Evolutionary conservation across 805 yeast genomes (phyloP).

Genomic region (Wickerhamia fluorescens): DNA sequence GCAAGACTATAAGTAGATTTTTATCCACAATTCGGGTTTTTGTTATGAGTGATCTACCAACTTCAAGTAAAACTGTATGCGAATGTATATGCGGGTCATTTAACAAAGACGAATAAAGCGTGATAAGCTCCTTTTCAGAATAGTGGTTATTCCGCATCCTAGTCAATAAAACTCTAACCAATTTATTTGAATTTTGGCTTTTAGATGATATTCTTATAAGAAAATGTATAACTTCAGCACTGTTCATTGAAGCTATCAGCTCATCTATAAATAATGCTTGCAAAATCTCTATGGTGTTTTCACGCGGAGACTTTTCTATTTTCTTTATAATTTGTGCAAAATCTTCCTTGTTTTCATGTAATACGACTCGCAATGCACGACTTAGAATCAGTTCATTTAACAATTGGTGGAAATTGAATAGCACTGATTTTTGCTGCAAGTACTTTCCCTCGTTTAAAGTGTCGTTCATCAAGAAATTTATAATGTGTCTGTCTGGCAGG

Average conservation of each 20-base stretch:
- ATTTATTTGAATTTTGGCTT: too few relatives aligned
- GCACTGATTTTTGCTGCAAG: slow-evolving; percentile 2
- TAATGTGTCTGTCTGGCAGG: slow-evolving; percentile 6
- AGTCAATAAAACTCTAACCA: too few relatives aligned
- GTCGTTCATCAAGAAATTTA: slow-evolving; percentile 6
- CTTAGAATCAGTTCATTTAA: slow-evolving; percentile 5
- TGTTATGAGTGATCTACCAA: slow-evolving; percentile 6
- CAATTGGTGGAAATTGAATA: slow-evolving; percentile 1
- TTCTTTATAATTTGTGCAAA: too few relatives aligned
- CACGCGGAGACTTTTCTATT: too few relatives aligned
- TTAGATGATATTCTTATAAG: too few relatives aligned
- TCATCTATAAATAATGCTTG: too few relatives aligned
- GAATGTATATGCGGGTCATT: slow-evolving; percentile 2
- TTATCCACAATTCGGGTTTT: slow-evolving; percentile 7
- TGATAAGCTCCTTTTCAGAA: slow-evolving; percentile 1
- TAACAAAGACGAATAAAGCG: slow-evolving; percentile 2
- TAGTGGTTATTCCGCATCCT: neutral
- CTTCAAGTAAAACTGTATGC: slow-evolving; percentile 6
- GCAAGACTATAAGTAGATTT: slow-evolving; percentile 5
- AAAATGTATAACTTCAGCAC: too few relatives aligned
- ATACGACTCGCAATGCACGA: too few relatives aligned
- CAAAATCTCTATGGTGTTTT: too few relatives aligned
- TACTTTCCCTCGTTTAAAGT: slow-evolving; percentile 1
- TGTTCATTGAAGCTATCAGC: too few relatives aligned
- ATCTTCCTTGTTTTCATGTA: too few relatives aligned